Evolutionary conservation across 495 filamentous ascomycete genomes (phyloP).

Genomic region (Astrothelium subdiscretum): DNA sequence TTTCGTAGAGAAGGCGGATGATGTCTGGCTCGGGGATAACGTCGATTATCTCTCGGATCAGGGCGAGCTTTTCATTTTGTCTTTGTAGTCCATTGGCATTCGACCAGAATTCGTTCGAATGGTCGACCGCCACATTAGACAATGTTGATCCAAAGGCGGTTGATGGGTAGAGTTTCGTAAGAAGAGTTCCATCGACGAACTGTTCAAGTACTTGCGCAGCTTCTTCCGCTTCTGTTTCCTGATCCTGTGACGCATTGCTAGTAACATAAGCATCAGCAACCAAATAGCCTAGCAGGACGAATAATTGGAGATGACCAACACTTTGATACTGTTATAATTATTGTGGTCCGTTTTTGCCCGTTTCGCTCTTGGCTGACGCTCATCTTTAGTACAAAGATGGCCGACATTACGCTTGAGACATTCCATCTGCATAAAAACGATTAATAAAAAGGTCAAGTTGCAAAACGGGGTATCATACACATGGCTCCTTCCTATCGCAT

Average conservation of each 20-base stretch:
- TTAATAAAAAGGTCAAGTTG: background rate
- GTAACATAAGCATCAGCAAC: background rate
- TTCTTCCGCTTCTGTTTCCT: background rate
- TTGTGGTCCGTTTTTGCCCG: background rate
- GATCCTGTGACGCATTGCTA: background rate
- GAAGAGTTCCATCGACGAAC: background rate
- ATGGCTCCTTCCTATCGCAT: constrained; percentile 24
- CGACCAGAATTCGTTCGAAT: background rate
- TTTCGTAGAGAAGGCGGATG: constrained; percentile 15
- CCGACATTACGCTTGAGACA: constrained; percentile 20
- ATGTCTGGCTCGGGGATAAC: constrained; percentile 13
- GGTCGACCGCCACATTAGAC: background rate
- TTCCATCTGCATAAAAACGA: constrained; percentile 11
- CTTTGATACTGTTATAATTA: background rate
- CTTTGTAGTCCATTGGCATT: background rate
- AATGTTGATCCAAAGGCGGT: background rate
- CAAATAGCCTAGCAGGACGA: background rate
- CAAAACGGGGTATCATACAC: constrained; percentile 17
- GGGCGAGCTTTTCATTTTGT: background rate
- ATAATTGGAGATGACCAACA: background rate
- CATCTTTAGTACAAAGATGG: constrained; percentile 22
- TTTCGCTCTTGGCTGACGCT: constrained; percentile 21
- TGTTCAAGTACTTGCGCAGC: background rate
- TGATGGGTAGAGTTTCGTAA: background rate
- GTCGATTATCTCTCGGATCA: constrained; percentile 20